These are phyloP conservation scores for Tetradesmus obliquus DNA, from an alignment of 139 green algal species.

Conservation along the genomic window DNA sequence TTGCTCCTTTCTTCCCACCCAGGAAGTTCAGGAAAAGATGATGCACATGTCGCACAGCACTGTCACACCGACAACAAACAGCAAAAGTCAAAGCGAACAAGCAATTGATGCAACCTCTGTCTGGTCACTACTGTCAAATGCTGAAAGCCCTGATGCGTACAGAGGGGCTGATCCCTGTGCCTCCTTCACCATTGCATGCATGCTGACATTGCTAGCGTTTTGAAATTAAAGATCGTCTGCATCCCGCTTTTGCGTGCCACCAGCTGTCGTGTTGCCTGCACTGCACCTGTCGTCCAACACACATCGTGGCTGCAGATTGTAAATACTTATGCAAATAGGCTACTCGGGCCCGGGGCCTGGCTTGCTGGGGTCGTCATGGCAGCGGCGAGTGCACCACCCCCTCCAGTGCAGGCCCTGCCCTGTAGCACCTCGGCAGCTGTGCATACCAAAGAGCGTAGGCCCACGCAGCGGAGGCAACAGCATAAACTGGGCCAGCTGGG, in stretches of 20 bases:
- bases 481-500: background rate
- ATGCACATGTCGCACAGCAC: background rate
- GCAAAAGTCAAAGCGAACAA: background rate
- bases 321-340: background rate
- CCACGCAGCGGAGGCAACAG: background rate
- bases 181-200: background rate
- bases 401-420: background rate
- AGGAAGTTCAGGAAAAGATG: background rate
- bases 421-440: background rate
- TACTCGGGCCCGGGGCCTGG: background rate
- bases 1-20: background rate
- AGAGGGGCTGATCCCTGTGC: background rate
- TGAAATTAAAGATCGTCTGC: background rate
- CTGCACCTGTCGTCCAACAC: background rate
- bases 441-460: background rate
- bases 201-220: background rate
- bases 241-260: background rate
- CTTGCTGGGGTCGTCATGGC: background rate
- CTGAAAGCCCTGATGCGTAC: background rate
- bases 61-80: no score
- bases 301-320: background rate
- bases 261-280: background rate
- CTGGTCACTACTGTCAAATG: background rate
- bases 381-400: background rate
- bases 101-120: background rate